Percentiles rank a stretch among this genome's conserved stretches.
Evolutionary conservation across 768 basidiomycete species (phyloP).

Genomic region (Tricholoma hemisulphureum): DNA sequence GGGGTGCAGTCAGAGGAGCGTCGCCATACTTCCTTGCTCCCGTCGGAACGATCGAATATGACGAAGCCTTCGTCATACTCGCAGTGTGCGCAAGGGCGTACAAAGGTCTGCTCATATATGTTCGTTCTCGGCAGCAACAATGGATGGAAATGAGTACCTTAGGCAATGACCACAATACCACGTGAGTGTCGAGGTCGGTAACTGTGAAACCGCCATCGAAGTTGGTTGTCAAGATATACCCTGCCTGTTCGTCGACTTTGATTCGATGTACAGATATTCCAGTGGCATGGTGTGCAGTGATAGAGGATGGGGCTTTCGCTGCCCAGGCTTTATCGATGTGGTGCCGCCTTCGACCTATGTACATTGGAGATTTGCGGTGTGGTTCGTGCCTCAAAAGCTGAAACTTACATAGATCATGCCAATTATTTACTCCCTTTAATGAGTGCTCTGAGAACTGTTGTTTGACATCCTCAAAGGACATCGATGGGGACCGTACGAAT

Average conservation of each 20-base stretch:
- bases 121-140: conserved; percentile 8
- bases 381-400: neutral
- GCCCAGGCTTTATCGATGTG: conserved; percentile 53
- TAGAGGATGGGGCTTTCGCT: conserved; percentile 44
- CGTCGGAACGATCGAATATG: conserved; percentile 60
- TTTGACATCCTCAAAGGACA: conserved; percentile 30
- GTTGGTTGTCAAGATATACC: conserved; percentile 59
- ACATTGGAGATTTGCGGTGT: neutral
- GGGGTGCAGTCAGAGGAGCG: conserved; percentile 33
- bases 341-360: conserved; percentile 48
- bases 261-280: conserved; percentile 60
- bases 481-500: conserved; percentile 34
- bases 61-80: conserved; percentile 74
- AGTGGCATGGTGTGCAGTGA: conserved; percentile 31
- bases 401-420: conserved; percentile 63
- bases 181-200: conserved; percentile 47
- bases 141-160: conserved; percentile 34
- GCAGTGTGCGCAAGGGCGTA: conserved; percentile 60
- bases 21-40: conserved; percentile 73
- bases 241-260: conserved; percentile 67
- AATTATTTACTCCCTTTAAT: conserved; percentile 39
- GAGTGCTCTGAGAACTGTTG: conserved; percentile 32
- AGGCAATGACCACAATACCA: conserved; percentile 62
- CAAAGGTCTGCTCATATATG: conserved; percentile 39
- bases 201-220: conserved; percentile 57